phyloP scores from a whole-genome alignment of 768 basidiomycete genomes.

The Suillus lakei region DNA sequence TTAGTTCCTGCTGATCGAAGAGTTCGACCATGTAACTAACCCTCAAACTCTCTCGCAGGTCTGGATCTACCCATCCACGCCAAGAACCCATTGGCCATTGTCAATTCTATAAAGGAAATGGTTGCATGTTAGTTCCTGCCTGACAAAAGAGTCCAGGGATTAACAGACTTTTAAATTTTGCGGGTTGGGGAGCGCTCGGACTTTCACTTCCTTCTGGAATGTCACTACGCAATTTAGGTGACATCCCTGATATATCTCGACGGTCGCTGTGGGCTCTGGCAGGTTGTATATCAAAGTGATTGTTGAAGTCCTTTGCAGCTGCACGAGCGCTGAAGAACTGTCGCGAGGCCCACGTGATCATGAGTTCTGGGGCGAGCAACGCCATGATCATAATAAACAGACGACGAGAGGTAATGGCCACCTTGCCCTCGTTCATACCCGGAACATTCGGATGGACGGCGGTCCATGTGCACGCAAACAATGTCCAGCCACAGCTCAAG shows the following conservation, averaged over 20 bases:
- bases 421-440: conserved; percentile 10
- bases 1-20: not conserved
- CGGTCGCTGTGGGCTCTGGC: not conserved
- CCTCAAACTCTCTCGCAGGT: not conserved
- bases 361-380: conserved; percentile 33
- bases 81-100: conserved; percentile 19
- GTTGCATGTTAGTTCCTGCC: not conserved
- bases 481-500: conserved; percentile 32
- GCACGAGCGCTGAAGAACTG: conserved; percentile 26
- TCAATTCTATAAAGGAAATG: not conserved
- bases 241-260: too few relatives aligned
- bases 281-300: not conserved
- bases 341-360: conserved; percentile 31
- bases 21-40: not conserved
- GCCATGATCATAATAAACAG: conserved; percentile 25
- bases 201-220: not conserved
- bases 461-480: conserved; percentile 37
- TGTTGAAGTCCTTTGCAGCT: not conserved
- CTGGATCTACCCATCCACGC: conserved; percentile 21
- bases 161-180: not conserved
- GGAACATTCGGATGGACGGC: conserved; percentile 36
- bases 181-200: not conserved
- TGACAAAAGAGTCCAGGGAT: not conserved
- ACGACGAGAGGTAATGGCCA: conserved; percentile 6
- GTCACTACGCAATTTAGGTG: not conserved